Evolutionary conservation across 1,139 yeast species (phyloP).

Genomic region (Suhomyces yuchorum): DNA sequence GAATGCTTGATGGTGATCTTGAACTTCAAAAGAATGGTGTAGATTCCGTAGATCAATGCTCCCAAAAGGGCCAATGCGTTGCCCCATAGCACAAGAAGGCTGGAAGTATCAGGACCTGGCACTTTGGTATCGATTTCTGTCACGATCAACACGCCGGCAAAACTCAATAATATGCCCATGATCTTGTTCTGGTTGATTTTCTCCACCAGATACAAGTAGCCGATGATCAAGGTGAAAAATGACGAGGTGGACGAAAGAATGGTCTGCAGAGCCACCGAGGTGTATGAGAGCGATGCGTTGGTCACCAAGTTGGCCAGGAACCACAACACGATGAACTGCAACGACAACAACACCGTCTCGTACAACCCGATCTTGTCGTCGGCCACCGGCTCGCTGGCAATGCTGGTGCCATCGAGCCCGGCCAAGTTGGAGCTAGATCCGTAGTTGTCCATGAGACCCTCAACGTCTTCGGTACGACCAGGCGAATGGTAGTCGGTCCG

Average conservation of each 20-base stretch:
- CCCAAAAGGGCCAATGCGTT: conserved; percentile 79
- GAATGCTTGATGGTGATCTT: conserved; percentile 50
- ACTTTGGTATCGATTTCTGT: conserved; percentile 59
- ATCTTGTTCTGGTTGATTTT: conserved; percentile 64
- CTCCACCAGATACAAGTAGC: conserved; percentile 73
- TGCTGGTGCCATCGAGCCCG: conserved; percentile 9
- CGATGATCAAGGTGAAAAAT: conserved; percentile 86
- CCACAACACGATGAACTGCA: conserved; percentile 87
- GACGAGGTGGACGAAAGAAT: conserved; percentile 89
- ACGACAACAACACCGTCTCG: conserved; percentile 63
- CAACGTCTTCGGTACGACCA: conserved; percentile 11
- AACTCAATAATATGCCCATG: conserved; percentile 67
- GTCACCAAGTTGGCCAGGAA: conserved; percentile 85
- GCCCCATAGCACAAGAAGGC: conserved; percentile 62
- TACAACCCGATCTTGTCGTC: conserved; percentile 32
- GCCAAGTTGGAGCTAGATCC: conserved; percentile 28
- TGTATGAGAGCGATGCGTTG: conserved; percentile 82
- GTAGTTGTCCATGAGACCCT: conserved; percentile 18
- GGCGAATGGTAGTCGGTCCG: conserved; percentile 24
- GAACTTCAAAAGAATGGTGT: conserved; percentile 79
- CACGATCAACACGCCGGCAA: conserved; percentile 77
- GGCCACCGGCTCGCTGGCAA: conserved; percentile 5
- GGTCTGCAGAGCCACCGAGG: conserved; percentile 92
- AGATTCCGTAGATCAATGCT: conserved; percentile 87
- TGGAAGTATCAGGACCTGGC: conserved; percentile 29